Conservation (phyloP, 768 basidiomycete genomes). For the Psilocybe azurescens region DNA sequence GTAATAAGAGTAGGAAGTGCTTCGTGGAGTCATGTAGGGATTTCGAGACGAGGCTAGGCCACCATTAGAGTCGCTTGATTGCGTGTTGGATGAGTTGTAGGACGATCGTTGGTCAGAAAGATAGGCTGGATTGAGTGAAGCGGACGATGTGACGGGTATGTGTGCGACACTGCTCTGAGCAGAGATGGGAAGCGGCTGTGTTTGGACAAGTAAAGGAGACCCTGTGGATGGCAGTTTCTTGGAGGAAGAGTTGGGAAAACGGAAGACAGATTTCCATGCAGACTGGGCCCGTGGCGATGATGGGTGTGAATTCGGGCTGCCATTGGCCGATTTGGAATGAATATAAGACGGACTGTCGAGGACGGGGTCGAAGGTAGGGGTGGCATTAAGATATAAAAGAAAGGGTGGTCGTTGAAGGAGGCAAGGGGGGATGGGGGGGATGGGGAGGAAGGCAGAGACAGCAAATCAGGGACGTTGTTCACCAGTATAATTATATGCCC, state of each 20-base stretch:
- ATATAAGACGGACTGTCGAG: conserved; percentile 26
- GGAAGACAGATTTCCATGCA: conserved; percentile 78
- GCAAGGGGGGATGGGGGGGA: conserved; percentile 20
- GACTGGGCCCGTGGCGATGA: conserved; percentile 36
- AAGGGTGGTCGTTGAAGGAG: conserved; percentile 19
- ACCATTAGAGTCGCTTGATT: conserved; percentile 73
- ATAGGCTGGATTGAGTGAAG: conserved; percentile 60
- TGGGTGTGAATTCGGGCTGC: conserved; percentile 27
- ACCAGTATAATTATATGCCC: conserved; percentile 27
- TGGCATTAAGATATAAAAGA: conserved; percentile 26
- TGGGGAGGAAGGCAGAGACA: conserved; percentile 1
- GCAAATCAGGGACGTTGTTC: conserved; percentile 27
- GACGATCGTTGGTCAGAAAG: conserved; percentile 72
- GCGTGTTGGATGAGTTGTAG: conserved; percentile 78
- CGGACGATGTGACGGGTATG: conserved; percentile 49
- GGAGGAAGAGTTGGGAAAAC: conserved; percentile 66
- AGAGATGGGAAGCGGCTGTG: conserved; percentile 40
- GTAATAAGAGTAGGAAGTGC: conserved; percentile 35
- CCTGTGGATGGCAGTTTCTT: conserved; percentile 55
- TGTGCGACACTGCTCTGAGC: conserved; percentile 35
- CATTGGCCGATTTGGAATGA: conserved; percentile 20
- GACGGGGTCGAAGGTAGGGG: conserved; percentile 27
- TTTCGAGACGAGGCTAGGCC: conserved; percentile 30
- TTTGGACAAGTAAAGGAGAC: conserved; percentile 57
- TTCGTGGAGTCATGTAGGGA: conserved; percentile 31